phyloP scores from a whole-genome alignment of 2,329 filamentous ascomycete genomes.

The Pestalotiopsis sp. region DNA sequence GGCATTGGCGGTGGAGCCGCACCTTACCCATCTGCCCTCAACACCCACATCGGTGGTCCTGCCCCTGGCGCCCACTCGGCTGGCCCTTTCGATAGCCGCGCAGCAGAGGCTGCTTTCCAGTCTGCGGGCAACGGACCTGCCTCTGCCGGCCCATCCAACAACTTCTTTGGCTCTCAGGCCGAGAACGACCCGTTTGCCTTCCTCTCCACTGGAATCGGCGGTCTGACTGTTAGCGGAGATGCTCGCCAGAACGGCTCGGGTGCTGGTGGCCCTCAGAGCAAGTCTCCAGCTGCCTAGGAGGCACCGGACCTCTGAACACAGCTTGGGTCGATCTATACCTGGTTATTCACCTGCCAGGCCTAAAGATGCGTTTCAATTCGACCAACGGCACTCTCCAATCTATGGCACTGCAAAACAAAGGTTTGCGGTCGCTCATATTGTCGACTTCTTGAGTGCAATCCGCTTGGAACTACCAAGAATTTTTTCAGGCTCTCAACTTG shows the following conservation, averaged over 20 bases:
- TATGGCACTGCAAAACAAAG: background rate
- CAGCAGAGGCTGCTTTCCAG: slow-evolving; percentile 92
- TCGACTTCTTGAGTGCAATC: background rate
- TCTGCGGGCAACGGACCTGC: slow-evolving; percentile 81
- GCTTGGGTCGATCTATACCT: background rate
- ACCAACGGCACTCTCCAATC: background rate
- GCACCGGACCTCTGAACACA: background rate
- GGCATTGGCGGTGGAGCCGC: slow-evolving; percentile 79
- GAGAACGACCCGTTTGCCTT: slow-evolving; percentile 82
- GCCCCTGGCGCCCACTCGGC: slow-evolving; percentile 79
- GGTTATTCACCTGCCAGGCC: background rate
- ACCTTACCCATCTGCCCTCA: slow-evolving; percentile 77
- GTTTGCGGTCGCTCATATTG: background rate
- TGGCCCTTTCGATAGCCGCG: slow-evolving; percentile 88
- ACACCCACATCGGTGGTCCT: slow-evolving; percentile 78
- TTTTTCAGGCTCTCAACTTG: background rate
- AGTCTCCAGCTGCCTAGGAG: slow-evolving; percentile 51
- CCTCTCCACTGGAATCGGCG: slow-evolving; percentile 73
- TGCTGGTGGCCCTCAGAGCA: slow-evolving; percentile 52
- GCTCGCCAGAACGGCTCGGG: slow-evolving; percentile 64
- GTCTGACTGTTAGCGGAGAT: slow-evolving; percentile 70
- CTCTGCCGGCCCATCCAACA: slow-evolving; percentile 76
- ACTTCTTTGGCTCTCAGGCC: slow-evolving; percentile 67
- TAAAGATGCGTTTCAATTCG: background rate
- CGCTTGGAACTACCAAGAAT: background rate